These are phyloP conservation scores for Ophiobolus disseminans DNA, from an alignment of 2,329 filamentous ascomycete genomes.

Conservation along the genomic window DNA sequence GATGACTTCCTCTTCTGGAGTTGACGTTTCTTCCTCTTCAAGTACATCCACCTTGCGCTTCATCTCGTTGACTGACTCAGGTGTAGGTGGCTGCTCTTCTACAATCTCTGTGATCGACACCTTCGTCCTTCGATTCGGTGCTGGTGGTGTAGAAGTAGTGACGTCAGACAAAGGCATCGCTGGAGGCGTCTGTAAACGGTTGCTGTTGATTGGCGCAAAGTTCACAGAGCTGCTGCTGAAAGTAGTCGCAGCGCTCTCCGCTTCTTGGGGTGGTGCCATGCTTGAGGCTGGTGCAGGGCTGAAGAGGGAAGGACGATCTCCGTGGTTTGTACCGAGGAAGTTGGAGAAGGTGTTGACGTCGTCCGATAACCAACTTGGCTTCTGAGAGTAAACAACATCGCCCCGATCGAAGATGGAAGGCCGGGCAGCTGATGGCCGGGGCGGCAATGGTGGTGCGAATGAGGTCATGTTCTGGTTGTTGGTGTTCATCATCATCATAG, in stretches of 20 bases:
- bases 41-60: slow-evolving; percentile 45
- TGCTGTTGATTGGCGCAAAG: slow-evolving; percentile 4
- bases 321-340: slow-evolving; percentile 16
- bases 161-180: slow-evolving; percentile 16
- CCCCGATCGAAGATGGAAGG: slow-evolving; percentile 11
- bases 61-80: slow-evolving; percentile 32
- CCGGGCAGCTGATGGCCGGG: slow-evolving; percentile 22
- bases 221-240: not conserved
- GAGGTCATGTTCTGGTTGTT: not conserved
- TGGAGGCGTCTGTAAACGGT: slow-evolving; percentile 29
- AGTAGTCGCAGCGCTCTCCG: not conserved
- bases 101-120: slow-evolving; percentile 44
- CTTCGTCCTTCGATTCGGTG: slow-evolving; percentile 30
- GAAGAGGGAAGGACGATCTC: slow-evolving; percentile 14
- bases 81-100: slow-evolving; percentile 41
- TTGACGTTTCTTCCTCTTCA: slow-evolving; percentile 17
- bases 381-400: no score
- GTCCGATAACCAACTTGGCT: slow-evolving; percentile 12
- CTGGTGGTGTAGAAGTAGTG: slow-evolving; percentile 12
- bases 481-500: not conserved
- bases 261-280: slow-evolving; percentile 7
- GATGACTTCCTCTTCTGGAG: no score
- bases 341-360: slow-evolving; percentile 3
- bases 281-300: slow-evolving; percentile 11
- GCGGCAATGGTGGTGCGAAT: slow-evolving; percentile 13